Conservation (phyloP, 2,329 filamentous ascomycete genomes). For the Beauveria bassiana region DNA sequence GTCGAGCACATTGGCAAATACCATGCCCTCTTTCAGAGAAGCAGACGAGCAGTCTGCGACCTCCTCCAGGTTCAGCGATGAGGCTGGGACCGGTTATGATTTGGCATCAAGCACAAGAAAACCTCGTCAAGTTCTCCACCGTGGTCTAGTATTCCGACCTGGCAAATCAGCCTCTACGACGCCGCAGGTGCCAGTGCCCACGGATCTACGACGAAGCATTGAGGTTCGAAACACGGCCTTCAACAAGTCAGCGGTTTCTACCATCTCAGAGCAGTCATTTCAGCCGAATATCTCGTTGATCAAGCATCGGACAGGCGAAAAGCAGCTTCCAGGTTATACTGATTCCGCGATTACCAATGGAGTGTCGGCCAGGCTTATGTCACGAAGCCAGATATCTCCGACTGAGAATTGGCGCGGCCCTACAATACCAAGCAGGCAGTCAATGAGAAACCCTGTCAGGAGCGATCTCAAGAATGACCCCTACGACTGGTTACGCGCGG, state of each 20-base stretch:
- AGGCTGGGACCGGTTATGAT: conserved; percentile 4
- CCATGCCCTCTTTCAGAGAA: conserved; percentile 26
- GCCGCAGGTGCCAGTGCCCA: conserved; percentile 16
- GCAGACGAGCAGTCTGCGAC: conserved; percentile 19
- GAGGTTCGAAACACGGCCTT: neutral
- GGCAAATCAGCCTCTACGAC: conserved; percentile 16
- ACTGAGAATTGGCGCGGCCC: neutral
- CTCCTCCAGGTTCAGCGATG: conserved; percentile 16
- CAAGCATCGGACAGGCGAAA: neutral
- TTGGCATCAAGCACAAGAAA: neutral
- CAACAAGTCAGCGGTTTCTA: neutral
- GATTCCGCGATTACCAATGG: neutral
- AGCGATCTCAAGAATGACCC: neutral
- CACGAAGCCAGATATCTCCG: neutral
- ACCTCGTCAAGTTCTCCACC: neutral
- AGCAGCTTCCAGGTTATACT: neutral
- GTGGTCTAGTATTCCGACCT: neutral
- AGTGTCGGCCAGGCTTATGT: neutral
- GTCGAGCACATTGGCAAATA: conserved; percentile 22
- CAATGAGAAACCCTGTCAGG: neutral
- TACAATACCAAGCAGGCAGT: neutral
- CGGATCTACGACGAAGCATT: conserved; percentile 5
- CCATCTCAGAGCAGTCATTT: neutral
- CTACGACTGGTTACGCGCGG: neutral
- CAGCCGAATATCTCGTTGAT: neutral